Conservation (phyloP, 2,329 filamentous ascomycete genomes). For the Trichoderma hamatum region DNA sequence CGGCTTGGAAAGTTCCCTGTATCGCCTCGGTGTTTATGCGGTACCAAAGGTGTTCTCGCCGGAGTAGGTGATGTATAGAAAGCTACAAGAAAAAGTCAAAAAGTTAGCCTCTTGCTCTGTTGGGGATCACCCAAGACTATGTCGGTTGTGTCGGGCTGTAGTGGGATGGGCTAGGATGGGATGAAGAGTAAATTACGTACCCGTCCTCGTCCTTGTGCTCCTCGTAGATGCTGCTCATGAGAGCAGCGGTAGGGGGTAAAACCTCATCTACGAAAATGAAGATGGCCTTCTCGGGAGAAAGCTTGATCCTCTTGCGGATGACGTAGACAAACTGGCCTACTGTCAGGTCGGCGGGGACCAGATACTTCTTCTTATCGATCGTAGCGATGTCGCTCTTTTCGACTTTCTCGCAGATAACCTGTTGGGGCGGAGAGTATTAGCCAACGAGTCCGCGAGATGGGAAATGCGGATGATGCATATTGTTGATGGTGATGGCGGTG, state of each 20-base stretch:
- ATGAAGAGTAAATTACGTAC: conserved; percentile 44
- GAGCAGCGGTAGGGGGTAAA: conserved; percentile 89
- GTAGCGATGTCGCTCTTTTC: conserved; percentile 99
- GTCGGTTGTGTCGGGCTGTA: neutral
- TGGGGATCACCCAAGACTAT: neutral
- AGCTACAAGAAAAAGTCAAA: conserved; percentile 56
- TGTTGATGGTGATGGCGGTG: neutral
- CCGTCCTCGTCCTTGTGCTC: conserved; percentile 90
- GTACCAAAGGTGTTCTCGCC: conserved; percentile 97
- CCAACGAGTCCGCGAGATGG: neutral
- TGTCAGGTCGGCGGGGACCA: conserved; percentile 95
- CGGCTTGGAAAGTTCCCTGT: conserved; percentile 25
- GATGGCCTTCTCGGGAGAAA: conserved; percentile 99
- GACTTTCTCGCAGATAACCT: conserved; percentile 99
- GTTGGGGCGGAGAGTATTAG: conserved; percentile 26
- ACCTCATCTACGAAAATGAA: conserved; percentile 99
- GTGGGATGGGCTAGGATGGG: neutral
- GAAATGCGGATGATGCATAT: neutral
- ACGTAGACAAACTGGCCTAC: conserved; percentile 99
- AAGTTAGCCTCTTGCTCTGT: neutral
- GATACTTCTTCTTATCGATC: conserved; percentile 99
- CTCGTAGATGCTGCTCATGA: conserved; percentile 99
- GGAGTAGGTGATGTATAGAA: conserved; percentile 99
- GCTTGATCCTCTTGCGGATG: conserved; percentile 99
- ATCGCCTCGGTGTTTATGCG: conserved; percentile 30